Percentiles rank a stretch among this genome's conserved stretches.
Conservation (phyloP, 2,329 filamentous ascomycete genomes). For the Plectosphaerella cucumerina region DNA sequence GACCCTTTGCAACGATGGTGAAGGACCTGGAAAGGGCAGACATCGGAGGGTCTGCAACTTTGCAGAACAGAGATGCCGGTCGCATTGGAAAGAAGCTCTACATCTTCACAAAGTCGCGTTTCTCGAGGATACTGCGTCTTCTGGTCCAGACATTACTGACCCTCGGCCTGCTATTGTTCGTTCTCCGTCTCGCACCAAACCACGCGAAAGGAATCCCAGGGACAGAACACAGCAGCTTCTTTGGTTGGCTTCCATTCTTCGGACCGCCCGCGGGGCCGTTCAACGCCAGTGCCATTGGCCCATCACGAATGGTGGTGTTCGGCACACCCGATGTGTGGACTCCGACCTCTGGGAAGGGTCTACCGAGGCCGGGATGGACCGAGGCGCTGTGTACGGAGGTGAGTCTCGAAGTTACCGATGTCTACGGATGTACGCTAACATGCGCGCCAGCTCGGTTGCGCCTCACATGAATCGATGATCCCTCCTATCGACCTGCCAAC, state of each 20-base stretch:
- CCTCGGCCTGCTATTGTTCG: constrained; percentile 20
- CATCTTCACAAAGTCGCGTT: constrained; percentile 35
- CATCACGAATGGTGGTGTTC: constrained; percentile 46
- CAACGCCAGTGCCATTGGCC: constrained; percentile 21
- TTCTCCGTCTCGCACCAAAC: constrained; percentile 20
- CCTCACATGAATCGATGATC: constrained; percentile 40
- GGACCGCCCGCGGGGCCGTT: constrained; percentile 11
- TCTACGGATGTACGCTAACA: not conserved
- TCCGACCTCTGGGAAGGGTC: constrained; percentile 19
- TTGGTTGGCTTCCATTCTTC: not conserved
- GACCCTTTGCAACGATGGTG: not conserved
- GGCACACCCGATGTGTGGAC: constrained; percentile 41
- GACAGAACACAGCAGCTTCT: constrained; percentile 1
- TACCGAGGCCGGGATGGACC: constrained; percentile 35
- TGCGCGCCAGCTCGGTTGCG: constrained; percentile 38
- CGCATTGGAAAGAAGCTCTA: constrained; percentile 20
- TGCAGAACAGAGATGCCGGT: not conserved
- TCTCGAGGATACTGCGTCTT: constrained; percentile 30
- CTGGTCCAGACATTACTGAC: constrained; percentile 20
- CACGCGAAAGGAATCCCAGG: constrained; percentile 6
- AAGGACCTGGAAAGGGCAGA: not conserved
- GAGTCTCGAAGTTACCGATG: constrained; percentile 6
- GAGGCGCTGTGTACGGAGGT: constrained; percentile 45
- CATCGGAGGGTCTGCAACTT: not conserved
- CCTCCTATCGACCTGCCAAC: constrained; percentile 38